Base-by-base conservation (phyloP, 306 rosid species). In the Potentilla sterilis region DNA sequence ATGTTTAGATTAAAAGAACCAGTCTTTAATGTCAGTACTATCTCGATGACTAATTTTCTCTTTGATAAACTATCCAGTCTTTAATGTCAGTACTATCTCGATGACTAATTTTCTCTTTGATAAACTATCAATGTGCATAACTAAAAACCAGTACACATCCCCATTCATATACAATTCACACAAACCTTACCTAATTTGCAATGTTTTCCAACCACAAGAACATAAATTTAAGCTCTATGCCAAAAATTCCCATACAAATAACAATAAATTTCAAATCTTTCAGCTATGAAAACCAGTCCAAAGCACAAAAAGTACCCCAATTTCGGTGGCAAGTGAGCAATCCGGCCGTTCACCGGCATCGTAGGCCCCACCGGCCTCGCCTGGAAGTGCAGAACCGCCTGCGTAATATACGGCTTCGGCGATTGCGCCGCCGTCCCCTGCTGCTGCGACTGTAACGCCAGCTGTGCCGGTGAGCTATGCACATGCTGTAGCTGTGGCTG, bases 321-420 rank as follows among this genome's bases (percentile, higher is more conserved):
- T 74, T 75, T 35, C 55, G 82, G 81, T 75, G 65, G 58, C 47
- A 87, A 77, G 40, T 87, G 85, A 24, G 87, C 82, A 77, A 88
- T 79, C 68, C 82, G 85, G 34, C 24, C 78, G 21, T 52, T 64
- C 59, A 75, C 78, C 24, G 78, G 73, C 9, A 81, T 81, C 74
- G 70, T 80, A 22, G 78, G 82, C 59, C 75, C 85, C 46, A 75
- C 75, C 71, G 47, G 70, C 61, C 70, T 22, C 16, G 70, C 59
- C 61, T 46, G 78, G 44, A 62, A 46, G 59, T 61, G 78, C 9
- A 41, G 12, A 44, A 61, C 59, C 47, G 47, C 14, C 44, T 51
- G 78, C 35, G 58, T 38, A 5, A 67, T 1, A 44, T 43, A 46
- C 21, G 49, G 70, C 54, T 44, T 28, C 58, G 37, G 46, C 15